Base-by-base conservation (phyloP, 208 protist genomes). In the Leishmania major region DNA sequence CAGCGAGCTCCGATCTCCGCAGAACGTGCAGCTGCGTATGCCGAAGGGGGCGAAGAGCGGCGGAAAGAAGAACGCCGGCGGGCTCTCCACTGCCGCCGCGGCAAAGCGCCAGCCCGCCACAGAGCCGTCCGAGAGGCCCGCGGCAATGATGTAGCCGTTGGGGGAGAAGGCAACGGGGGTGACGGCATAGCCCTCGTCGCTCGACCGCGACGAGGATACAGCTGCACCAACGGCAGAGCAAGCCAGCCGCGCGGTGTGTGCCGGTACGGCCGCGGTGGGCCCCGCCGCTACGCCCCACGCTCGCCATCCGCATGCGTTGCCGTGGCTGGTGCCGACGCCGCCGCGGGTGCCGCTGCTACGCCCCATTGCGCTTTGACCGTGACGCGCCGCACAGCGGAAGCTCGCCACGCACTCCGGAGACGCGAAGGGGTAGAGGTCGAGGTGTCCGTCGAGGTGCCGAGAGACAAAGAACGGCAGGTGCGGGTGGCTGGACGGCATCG, bases 351-450 rank as follows among this genome's bases (percentile, higher is more conserved):
- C 57, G 57, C 75, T 8, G 60, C 69, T 43, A 17, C 72, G 47
- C 17, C 4, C 22, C 4, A n/a, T 15, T 0, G 40, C 35, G 25
- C 40, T 19, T 72, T 81, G 76, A 0, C 76, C 71, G 70, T 85
- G 76, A n/a, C 59, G 70, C 55, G 67, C 45, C 17, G 89, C 83
- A 83, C 90, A 96, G 72, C 57, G 53, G 78, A 94, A 96, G 62
- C 80, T 93, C 11, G 89, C 91, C 25, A 96, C 80, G 82, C 92
- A 95, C 79, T 92, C 89, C 49, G 82, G 84, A 49, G 87, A 92
- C 74, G 91, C 90, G 66, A 96, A 97, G 60, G 90, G 87, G 83
- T 95, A 96, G 35, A 97, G 79, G 75, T 97, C 95, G 19, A 96
- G 82, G 81, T 90, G 85, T 22, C 91, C 91, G 69, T 96, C 93